A percentile compares a stretch with the other conserved stretches of the same genome.
These are phyloP conservation scores for Epichloe coenophiala DNA, from an alignment of 2,329 filamentous ascomycete genomes.

Conservation along the genomic window DNA sequence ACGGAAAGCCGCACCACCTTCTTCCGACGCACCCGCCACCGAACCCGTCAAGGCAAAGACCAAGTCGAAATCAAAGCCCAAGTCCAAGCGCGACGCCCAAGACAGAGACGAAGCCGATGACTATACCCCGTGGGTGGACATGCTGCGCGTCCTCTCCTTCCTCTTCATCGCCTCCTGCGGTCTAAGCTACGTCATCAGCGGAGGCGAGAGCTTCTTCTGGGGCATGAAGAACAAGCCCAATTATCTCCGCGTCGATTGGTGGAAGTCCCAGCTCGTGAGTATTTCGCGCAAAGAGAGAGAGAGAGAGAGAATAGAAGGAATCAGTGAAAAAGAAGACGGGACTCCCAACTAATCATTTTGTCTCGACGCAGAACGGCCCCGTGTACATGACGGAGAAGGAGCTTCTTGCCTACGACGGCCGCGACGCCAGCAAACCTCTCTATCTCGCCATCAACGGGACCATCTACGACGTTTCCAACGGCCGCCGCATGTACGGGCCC, in stretches of 20 bases:
- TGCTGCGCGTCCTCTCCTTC: slow-evolving; percentile 56
- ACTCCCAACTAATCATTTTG: background rate
- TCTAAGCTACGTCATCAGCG: slow-evolving; percentile 64
- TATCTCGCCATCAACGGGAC: slow-evolving; percentile 84
- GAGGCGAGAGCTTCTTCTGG: slow-evolving; percentile 58
- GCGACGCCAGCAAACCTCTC: slow-evolving; percentile 59
- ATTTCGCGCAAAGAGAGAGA: background rate
- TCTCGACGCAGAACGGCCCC: slow-evolving; percentile 35
- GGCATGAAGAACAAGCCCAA: slow-evolving; percentile 45
- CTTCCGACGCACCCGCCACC: slow-evolving; percentile 9
- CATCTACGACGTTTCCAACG: slow-evolving; percentile 70
- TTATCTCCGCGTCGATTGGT: slow-evolving; percentile 43
- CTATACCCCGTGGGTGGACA: slow-evolving; percentile 44
- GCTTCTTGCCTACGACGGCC: slow-evolving; percentile 65
- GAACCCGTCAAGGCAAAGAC: slow-evolving; percentile 11
- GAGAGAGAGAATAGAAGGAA: background rate
- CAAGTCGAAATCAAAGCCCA: slow-evolving; percentile 6
- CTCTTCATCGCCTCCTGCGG: slow-evolving; percentile 51
- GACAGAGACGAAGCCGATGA: slow-evolving; percentile 57
- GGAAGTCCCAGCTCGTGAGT: slow-evolving; percentile 49
- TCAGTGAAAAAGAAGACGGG: background rate
- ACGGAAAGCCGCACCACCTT: slow-evolving; percentile 23
- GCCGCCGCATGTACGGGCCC: slow-evolving; percentile 60
- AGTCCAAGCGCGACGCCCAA: slow-evolving; percentile 16
- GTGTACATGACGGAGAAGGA: slow-evolving; percentile 61